These are phyloP conservation scores for Melaleuca alternifolia DNA, from an alignment of 345 rosid genomes.

Conservation along the genomic window DNA sequence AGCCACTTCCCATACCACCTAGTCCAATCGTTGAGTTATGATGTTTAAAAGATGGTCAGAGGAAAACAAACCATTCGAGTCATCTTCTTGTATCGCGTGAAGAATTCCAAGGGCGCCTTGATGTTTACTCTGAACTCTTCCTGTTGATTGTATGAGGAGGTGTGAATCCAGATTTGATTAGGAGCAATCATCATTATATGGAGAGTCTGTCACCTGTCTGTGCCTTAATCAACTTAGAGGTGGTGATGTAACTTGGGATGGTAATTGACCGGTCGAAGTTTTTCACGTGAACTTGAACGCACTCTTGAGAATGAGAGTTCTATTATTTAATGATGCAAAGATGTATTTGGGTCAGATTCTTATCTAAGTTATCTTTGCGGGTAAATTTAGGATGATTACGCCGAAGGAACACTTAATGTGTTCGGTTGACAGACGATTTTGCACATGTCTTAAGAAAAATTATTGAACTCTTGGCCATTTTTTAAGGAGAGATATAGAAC, in stretches of 20 bases:
- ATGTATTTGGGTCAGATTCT: neutral
- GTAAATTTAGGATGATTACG: too few species aligned
- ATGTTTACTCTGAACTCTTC: neutral
- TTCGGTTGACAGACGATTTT: too few species aligned
- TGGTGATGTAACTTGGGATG: neutral
- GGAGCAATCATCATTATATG: neutral
- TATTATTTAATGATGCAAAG: neutral
- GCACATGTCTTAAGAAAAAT: too few species aligned
- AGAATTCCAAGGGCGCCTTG: neutral
- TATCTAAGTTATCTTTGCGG: too few species aligned
- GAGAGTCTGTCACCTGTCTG: neutral
- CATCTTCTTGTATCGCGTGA: neutral
- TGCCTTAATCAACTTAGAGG: neutral
- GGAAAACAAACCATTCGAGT: neutral
- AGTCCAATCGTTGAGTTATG: neutral
- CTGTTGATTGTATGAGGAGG: neutral
- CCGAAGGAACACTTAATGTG: too few species aligned
- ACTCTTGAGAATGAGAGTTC: neutral
- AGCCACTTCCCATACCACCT: neutral
- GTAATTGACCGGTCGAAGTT: neutral
- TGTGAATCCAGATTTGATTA: neutral
- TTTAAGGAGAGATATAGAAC: too few species aligned
- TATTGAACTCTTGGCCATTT: too few species aligned
- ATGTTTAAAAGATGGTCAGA: neutral
- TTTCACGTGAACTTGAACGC: neutral